Base-by-base conservation (phyloP, 768 basidiomycete genomes). In the Coprinellus micaceus region DNA sequence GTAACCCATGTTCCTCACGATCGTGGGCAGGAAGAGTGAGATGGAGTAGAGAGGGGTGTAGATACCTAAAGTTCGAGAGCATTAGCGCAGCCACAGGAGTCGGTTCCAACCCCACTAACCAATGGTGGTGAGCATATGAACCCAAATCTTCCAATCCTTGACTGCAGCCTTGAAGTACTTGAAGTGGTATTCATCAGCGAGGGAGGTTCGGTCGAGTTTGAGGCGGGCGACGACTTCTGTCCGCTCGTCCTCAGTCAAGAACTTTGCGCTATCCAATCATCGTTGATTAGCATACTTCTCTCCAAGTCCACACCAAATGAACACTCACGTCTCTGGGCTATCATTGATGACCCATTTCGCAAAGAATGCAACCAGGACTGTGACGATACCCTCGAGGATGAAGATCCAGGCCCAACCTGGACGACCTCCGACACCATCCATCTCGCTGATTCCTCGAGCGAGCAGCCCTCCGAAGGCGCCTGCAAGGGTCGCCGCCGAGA, bases 351-450 rank as follows among this genome's bases (percentile, higher is more conserved):
- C 44, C 50, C 61, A 68, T 33, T 61, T 65, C 4, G 70, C 66
- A 22, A 67, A 62, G 52, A 60, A 39, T 1, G 67, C 70, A 19
- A 68, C 63, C 9, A 68, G 1, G 52, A 71, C 55, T 2, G 69
- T 71, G 17, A 57, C 58, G n/a, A 71, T 4, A 40, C 69, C 69
- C 46, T 71, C 69, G 26, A 71, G 49, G 40, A 71, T 69, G 58
- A 71, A 71, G 36, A 71, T 71, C 68, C 70, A 69, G 4, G 70
- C 60, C 70, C 68, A 71, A n/a, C 70, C 70, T 3, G 68, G 63
- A 36, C 55, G 59, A 4, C 65, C 67, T 12, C 66, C 64, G 10
- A 66, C 49, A 17, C 66, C 64, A 7, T 62, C 57, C 65, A 71
- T 62, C 44, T 68, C 63, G 3, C 62, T 61, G 33, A 71, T 71